Base-by-base conservation (phyloP, 2,329 filamentous ascomycete species). In the Fusarium albosuccineum region DNA sequence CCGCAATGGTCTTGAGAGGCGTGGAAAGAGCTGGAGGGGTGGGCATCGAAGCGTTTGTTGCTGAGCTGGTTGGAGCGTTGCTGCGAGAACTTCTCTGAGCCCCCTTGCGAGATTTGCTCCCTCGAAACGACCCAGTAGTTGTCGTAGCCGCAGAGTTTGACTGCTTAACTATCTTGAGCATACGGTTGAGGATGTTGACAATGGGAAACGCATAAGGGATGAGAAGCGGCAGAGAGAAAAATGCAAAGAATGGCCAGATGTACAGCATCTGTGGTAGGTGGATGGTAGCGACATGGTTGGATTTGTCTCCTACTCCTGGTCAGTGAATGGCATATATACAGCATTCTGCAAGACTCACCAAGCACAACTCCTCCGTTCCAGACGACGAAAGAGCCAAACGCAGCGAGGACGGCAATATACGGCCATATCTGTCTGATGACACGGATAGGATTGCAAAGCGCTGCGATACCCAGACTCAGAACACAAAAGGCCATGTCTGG, bases 291-390 rank as follows among this genome's bases (percentile, higher is more conserved):
- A 96, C 85, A 74, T 99, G 96, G 74, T 97, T 97, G 27, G 92
- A 91, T 80, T 97, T 98, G 79, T 99, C 96, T 37, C 94, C 92
- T 93, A 57, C 4, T 22, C 22, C 10, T 2, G 39, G 57, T 82
- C 55, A 82, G 73, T 54, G 36, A 29, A 14, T 5, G 22, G 41
- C 6, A 39, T 4, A 49, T 22, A 6, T 11, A 36, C 22, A 22
- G 0, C 2, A 16, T 6, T 10, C 4, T 9, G 6, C 1, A 26
- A 37, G n/a, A 66, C 83, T 69, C 81, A 92, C 92, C 94, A 3
- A 99, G 87, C 1, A 98, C 96, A 16, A 99, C 95, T 10, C 94
- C 91, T 7, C 92, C 91, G 72, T 99, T 99, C 91, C 91, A 96
- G 9, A 85, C 71, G 0, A 98, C 90, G 75, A 98, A 98, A 1